Evolutionary conservation across 768 basidiomycete species (phyloP).

Genomic region (Podaxis rugospora): DNA sequence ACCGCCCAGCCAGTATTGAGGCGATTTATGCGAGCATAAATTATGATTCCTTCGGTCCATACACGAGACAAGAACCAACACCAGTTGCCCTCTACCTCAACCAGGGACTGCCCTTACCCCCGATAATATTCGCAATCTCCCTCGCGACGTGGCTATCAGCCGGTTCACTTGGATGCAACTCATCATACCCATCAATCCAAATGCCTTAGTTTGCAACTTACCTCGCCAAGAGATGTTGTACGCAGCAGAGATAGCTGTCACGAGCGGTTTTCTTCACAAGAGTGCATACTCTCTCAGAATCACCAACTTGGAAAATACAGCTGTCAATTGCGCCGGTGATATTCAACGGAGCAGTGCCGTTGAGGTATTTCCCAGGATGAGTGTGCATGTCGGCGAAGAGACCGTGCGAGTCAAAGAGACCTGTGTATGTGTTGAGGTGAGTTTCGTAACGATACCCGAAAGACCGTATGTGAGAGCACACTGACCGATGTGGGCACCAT

Average conservation of each 20-base stretch:
- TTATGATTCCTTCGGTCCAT: not conserved
- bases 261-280: conserved; percentile 35
- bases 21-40: not conserved
- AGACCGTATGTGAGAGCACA: not conserved
- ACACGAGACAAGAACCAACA: not conserved
- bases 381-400: conserved; percentile 57
- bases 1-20: not conserved
- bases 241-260: conserved; percentile 62
- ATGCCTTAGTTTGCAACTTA: not conserved
- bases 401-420: conserved; percentile 56
- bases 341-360: conserved; percentile 60
- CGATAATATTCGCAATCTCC: conserved; percentile 43
- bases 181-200: conserved; percentile 38
- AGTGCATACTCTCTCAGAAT: conserved; percentile 28
- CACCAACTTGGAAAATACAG: conserved; percentile 38
- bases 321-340: conserved; percentile 47
- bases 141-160: conserved; percentile 48
- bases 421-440: conserved; percentile 23
- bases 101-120: conserved; percentile 34
- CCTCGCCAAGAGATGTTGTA: not conserved
- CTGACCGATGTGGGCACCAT: conserved; percentile 55
- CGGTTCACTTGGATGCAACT: conserved; percentile 59
- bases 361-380: conserved; percentile 48
- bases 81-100: too few relatives aligned
- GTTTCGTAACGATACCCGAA: not conserved